phyloP scores from a whole-genome alignment of 441 rosid species.

The Pelargonium australe region DNA sequence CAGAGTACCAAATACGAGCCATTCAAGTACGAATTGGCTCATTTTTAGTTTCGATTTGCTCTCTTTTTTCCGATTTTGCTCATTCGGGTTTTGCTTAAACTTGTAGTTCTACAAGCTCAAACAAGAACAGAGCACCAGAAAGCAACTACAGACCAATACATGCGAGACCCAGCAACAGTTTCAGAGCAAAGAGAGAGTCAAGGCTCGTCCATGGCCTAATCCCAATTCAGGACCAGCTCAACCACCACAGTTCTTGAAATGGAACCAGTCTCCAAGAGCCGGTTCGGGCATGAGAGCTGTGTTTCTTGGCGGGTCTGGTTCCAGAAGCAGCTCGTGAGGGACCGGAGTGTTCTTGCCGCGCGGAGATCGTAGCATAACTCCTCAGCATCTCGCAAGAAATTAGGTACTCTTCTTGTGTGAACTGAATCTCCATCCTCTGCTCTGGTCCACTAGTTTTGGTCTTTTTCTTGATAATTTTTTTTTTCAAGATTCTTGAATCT shows the following conservation, averaged over 20 bases:
- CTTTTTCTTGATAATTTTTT: background rate
- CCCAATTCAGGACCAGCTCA: background rate
- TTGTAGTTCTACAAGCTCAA: slow-evolving; percentile 37
- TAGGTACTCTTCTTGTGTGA: slow-evolving; percentile 33
- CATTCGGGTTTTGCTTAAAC: background rate
- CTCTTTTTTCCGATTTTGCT: background rate
- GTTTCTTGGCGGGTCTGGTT: slow-evolving; percentile 49
- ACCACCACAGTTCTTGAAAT: background rate
- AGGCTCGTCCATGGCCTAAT: background rate
- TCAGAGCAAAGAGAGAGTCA: slow-evolving; percentile 21
- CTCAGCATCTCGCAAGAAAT: slow-evolving; percentile 51
- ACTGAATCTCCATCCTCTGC: slow-evolving; percentile 24
- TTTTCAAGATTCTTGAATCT: slow-evolving; percentile 10
- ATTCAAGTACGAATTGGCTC: background rate
- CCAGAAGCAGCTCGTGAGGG: slow-evolving; percentile 47
- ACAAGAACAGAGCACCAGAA: slow-evolving; percentile 34
- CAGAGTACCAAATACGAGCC: background rate
- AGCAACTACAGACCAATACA: slow-evolving; percentile 18
- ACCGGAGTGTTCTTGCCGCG: slow-evolving; percentile 90
- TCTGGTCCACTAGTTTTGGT: slow-evolving; percentile 24
- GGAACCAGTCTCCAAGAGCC: slow-evolving; percentile 18
- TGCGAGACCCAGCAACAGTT: slow-evolving; percentile 19
- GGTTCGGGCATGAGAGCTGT: slow-evolving; percentile 59
- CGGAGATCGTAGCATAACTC: slow-evolving; percentile 25
- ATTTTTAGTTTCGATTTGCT: background rate